Evolutionary conservation across 192 early-diverging fungal genomes (phyloP).

Genomic region (Backusella australiensis): DNA sequence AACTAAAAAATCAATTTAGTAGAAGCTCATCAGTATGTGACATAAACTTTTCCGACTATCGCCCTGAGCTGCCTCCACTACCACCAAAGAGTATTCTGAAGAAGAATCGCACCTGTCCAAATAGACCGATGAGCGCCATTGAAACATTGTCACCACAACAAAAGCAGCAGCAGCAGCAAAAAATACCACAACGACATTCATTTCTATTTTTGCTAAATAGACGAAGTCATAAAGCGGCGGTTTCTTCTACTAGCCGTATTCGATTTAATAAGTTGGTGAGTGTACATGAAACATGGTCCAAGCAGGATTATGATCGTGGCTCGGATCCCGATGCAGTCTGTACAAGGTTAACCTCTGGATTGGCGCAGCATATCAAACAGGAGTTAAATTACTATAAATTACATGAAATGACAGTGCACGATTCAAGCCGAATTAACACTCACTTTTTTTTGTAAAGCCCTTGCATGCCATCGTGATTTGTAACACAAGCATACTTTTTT

Average conservation of each 20-base stretch:
- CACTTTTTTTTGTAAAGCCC: slow-evolving; percentile 49
- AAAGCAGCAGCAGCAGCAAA: not conserved
- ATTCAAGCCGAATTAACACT: slow-evolving; percentile 66
- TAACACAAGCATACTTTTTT: not conserved
- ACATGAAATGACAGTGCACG: slow-evolving; percentile 88
- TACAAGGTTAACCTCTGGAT: slow-evolving; percentile 72
- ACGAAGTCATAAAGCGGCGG: not conserved
- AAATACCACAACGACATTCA: not conserved
- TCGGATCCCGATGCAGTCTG: slow-evolving; percentile 81
- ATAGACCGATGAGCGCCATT: not conserved
- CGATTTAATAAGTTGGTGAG: slow-evolving; percentile 13
- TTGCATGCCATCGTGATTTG: not conserved
- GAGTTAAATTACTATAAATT: slow-evolving; percentile 95
- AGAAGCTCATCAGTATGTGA: slow-evolving; percentile 1
- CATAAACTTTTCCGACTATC: not conserved
- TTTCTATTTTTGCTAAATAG: not conserved
- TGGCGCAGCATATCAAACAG: slow-evolving; percentile 85
- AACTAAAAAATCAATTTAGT: not conserved
- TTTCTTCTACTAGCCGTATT: not conserved
- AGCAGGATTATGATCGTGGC: slow-evolving; percentile 84
- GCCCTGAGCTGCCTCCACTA: not conserved
- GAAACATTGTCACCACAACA: not conserved
- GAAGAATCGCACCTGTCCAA: not conserved
- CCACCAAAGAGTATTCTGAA: not conserved
- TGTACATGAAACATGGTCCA: slow-evolving; percentile 65